A percentile compares a stretch with the other conserved stretches of the same genome.
These are phyloP conservation scores for Paxillus rubicundulus DNA, from an alignment of 768 basidiomycete genomes.

Conservation along the genomic window DNA sequence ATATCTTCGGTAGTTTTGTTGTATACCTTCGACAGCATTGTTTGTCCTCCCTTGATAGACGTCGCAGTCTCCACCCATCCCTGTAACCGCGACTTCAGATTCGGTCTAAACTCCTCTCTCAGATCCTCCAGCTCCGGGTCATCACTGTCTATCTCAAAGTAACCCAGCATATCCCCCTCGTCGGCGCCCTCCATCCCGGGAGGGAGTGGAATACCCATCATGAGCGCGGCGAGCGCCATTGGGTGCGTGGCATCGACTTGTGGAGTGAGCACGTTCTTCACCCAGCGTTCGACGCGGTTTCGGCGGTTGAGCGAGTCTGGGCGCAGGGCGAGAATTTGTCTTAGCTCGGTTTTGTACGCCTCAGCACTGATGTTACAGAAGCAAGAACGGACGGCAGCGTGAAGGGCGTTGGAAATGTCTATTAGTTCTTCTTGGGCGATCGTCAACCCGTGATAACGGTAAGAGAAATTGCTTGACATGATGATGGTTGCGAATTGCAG, in stretches of 20 bases:
- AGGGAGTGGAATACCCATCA: slow-evolving; percentile 52
- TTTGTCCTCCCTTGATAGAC: slow-evolving; percentile 38
- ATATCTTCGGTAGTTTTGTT: slow-evolving; percentile 46
- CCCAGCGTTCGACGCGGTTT: slow-evolving; percentile 51
- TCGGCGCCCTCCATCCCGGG: slow-evolving; percentile 39
- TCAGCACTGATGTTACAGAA: slow-evolving; percentile 50
- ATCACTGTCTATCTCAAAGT: slow-evolving; percentile 48
- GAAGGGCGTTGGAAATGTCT: slow-evolving; percentile 44
- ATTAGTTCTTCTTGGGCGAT: slow-evolving; percentile 54
- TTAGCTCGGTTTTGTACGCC: slow-evolving; percentile 39
- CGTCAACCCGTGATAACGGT: slow-evolving; percentile 33
- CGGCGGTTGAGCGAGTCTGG: slow-evolving; percentile 38
- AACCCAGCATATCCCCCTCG: slow-evolving; percentile 47
- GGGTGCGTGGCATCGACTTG: slow-evolving; percentile 40
- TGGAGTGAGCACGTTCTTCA: slow-evolving; percentile 45
- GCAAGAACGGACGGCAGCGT: slow-evolving; percentile 39
- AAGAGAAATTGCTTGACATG: slow-evolving; percentile 30
- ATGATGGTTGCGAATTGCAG: slow-evolving; percentile 46
- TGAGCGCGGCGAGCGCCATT: slow-evolving; percentile 63
- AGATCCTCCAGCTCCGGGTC: slow-evolving; percentile 61
- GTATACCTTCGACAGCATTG: slow-evolving; percentile 42
- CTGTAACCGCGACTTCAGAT: slow-evolving; percentile 53
- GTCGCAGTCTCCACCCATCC: slow-evolving; percentile 49
- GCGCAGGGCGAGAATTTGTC: slow-evolving; percentile 44
- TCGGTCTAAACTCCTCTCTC: slow-evolving; percentile 58